These are phyloP conservation scores for Penicillium paxilli DNA, from an alignment of 495 filamentous ascomycete species.

Conservation along the genomic window DNA sequence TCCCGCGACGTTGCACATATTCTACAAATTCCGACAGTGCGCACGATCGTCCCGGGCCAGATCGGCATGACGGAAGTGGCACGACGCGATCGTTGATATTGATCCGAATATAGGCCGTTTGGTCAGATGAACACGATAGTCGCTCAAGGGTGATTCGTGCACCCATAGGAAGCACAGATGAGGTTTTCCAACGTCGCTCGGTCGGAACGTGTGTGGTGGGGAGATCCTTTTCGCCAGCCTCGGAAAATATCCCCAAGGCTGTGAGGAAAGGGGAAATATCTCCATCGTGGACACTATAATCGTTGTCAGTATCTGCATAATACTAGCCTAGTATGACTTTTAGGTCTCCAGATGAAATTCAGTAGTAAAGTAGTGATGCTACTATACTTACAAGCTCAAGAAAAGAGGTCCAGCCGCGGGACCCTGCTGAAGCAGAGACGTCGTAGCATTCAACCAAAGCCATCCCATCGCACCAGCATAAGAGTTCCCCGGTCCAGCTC, in stretches of 20 bases:
- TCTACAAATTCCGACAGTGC: slow-evolving; percentile 44
- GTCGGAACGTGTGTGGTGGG: slow-evolving; percentile 42
- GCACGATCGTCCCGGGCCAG: slow-evolving; percentile 56
- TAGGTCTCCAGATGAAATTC: no score
- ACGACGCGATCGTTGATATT: slow-evolving; percentile 61
- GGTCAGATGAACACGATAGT: slow-evolving; percentile 37
- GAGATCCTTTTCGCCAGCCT: slow-evolving; percentile 36
- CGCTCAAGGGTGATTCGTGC: slow-evolving; percentile 58
- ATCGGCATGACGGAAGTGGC: slow-evolving; percentile 48
- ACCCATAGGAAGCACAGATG: slow-evolving; percentile 58
- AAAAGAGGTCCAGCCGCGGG: slow-evolving; percentile 51
- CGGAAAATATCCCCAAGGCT: slow-evolving; percentile 53
- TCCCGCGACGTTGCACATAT: slow-evolving; percentile 33
- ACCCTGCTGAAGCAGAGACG: slow-evolving; percentile 47
- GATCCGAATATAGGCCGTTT: slow-evolving; percentile 45
- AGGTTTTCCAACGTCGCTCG: slow-evolving; percentile 53
- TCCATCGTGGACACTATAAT: slow-evolving; percentile 56
- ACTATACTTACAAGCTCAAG: slow-evolving; percentile 53
- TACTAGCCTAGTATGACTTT: no score
- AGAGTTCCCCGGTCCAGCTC: slow-evolving; percentile 58
- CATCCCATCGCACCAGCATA: slow-evolving; percentile 60
- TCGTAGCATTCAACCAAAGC: slow-evolving; percentile 63
- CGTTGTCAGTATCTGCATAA: neutral
- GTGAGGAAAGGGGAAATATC: slow-evolving; percentile 59
- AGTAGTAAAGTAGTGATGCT: no score